phyloP scores from a whole-genome alignment of 768 basidiomycete genomes.

The Phylloporus sp. region DNA sequence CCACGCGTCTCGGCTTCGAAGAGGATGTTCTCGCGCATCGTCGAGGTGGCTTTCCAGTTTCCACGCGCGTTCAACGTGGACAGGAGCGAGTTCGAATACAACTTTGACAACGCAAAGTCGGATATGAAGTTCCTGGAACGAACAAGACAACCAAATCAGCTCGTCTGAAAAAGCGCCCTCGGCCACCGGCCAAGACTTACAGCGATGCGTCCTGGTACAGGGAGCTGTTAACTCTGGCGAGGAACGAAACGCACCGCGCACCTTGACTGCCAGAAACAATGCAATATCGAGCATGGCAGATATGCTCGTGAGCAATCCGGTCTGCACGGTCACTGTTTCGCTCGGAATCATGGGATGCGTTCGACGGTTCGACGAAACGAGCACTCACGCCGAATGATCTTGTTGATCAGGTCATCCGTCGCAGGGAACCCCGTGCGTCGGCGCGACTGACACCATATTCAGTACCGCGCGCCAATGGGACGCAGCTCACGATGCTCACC shows the following conservation, averaged over 20 bases:
- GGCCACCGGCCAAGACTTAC: too few relatives aligned
- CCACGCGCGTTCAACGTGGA: constrained; percentile 21
- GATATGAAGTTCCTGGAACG: constrained; percentile 15
- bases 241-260: background rate
- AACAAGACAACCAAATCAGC: background rate
- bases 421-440: constrained; percentile 40
- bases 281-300: constrained; percentile 16
- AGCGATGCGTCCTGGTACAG: too few relatives aligned
- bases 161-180: background rate
- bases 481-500: constrained; percentile 24
- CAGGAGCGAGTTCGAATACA: constrained; percentile 23
- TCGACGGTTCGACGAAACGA: background rate
- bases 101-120: constrained; percentile 25
- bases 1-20: background rate
- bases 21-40: constrained; percentile 2
- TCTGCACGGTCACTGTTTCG: constrained; percentile 26
- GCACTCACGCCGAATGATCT: constrained; percentile 36
- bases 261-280: constrained; percentile 13
- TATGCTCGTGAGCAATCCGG: constrained; percentile 15
- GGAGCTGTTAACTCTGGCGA: too few relatives aligned
- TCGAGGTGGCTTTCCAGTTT: constrained; percentile 14
- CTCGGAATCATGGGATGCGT: background rate
- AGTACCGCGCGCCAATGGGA: too few relatives aligned
- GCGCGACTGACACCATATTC: constrained; percentile 33
- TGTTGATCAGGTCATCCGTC: constrained; percentile 36